phyloP scores from a whole-genome alignment of 1,284 basidiomycete genomes.

The Abortiporus biennis region DNA sequence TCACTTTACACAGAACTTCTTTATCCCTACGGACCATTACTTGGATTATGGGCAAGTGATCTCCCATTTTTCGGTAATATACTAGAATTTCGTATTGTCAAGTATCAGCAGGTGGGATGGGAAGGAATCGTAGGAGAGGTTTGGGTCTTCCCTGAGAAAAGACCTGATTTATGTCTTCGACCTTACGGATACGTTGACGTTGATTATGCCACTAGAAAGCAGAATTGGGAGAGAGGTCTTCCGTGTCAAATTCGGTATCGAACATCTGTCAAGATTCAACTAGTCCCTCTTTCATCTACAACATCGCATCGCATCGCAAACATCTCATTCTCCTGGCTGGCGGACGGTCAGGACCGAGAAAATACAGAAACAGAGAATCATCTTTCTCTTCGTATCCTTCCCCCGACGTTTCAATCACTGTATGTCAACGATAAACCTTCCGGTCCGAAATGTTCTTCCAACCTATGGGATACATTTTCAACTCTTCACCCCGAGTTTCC shows the following conservation, averaged over 20 bases:
- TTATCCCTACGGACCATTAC: slow-evolving; percentile 15
- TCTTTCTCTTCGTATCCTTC: not conserved
- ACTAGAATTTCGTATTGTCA: slow-evolving; percentile 14
- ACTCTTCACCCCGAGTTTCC: not conserved
- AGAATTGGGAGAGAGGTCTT: no score
- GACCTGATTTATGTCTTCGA: no score
- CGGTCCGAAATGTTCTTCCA: not conserved
- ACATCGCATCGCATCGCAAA: no score
- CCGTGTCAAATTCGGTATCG: no score
- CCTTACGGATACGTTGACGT: no score
- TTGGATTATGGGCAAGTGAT: slow-evolving; percentile 21
- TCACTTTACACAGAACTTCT: slow-evolving; percentile 16
- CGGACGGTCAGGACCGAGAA: no score
- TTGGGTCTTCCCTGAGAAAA: slow-evolving; percentile 16
- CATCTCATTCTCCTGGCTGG: no score
- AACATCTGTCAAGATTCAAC: no score
- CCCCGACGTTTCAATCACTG: not conserved
- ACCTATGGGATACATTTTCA: no score
- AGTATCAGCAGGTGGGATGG: slow-evolving; percentile 2
- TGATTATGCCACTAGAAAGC: no score
- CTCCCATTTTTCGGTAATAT: slow-evolving; percentile 18
- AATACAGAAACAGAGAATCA: no score
- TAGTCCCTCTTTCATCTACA: no score
- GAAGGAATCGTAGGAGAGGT: slow-evolving; percentile 16
- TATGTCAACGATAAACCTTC: not conserved